phyloP scores from a whole-genome alignment of 2,329 filamentous ascomycete species.

The Diaporthe ampelina region DNA sequence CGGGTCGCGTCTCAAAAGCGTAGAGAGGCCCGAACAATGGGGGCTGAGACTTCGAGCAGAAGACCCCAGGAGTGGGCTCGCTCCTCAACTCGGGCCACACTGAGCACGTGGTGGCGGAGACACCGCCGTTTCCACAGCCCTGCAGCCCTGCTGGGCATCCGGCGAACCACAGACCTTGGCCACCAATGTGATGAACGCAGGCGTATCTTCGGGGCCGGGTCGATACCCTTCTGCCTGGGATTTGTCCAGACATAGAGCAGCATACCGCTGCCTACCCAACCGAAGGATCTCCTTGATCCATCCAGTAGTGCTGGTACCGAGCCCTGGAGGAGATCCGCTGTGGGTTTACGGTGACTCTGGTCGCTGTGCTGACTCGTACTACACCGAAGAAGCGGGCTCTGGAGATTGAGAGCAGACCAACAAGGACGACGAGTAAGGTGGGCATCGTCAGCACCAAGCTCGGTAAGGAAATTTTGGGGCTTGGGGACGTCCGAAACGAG shows the following conservation, averaged over 20 bases:
- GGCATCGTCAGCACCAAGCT: slow-evolving; percentile 24
- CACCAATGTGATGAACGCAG: too few relatives aligned
- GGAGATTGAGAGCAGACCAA: slow-evolving; percentile 19
- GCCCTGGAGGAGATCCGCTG: neutral
- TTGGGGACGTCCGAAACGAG: slow-evolving; percentile 26
- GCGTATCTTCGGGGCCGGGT: neutral
- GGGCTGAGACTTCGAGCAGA: neutral
- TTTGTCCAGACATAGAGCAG: too few relatives aligned
- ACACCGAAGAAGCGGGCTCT: slow-evolving; percentile 25
- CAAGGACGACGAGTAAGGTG: slow-evolving; percentile 10
- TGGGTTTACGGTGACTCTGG: slow-evolving; percentile 28
- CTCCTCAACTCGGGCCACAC: neutral
- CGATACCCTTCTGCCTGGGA: neutral
- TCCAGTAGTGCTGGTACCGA: slow-evolving; percentile 3
- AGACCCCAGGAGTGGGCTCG: neutral
- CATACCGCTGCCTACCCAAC: neutral
- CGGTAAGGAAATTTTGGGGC: slow-evolving; percentile 18
- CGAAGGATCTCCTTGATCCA: neutral
- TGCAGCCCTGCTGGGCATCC: slow-evolving; percentile 1
- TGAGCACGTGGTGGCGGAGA: slow-evolving; percentile 28
- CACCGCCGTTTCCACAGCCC: slow-evolving; percentile 4
- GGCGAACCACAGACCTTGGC: neutral
- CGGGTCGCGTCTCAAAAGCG: slow-evolving; percentile 10
- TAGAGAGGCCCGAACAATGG: neutral
- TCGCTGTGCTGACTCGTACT: slow-evolving; percentile 12